Base-by-base conservation (phyloP, 2,329 filamentous ascomycete species). In the Sarocladium kiliense region DNA sequence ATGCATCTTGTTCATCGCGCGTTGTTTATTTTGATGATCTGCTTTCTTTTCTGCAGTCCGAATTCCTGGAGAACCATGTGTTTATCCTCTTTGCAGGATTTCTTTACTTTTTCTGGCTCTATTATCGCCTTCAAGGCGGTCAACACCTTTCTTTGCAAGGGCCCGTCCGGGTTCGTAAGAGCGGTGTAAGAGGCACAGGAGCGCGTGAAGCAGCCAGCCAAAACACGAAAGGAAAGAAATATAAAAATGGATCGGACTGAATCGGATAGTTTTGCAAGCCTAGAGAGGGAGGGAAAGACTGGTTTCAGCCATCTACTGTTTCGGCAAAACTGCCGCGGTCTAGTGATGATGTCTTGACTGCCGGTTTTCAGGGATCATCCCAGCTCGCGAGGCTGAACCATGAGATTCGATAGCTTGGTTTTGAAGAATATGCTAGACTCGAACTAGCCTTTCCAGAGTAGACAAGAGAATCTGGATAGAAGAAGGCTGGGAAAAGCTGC, bases 11-110 rank as follows among this genome's bases (percentile, higher is more conserved):
- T 9, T 9, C 18, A 7, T 23, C 44, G 25, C 44, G 44, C 27
- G 4, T 21, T 47, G 44, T 47, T 47, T 47, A 47, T 47, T 47
- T 47, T 47, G 23, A 47, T 47, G 41, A 21, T 44, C 18, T 23
- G 7, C 41, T 3, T 27, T 47, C n/a, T 26, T 27, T 16, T 16
- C 44, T 26, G 12, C 6, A 27, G 3, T 47, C 16, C 27, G 10
- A 14, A 11, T 27, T 12, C 12, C 7, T 5, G 16, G 16, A 11
- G 10, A 10, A 16, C 44, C 27, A n/a, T 30, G 25, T n/a, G 14
- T 47, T 47, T 18, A 6, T 47, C 16, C 12, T 23, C 27, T 27
- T 12, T 12, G 30, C 30, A 12, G 30, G 30, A 32, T 47, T 47
- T 47, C 16, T n/a, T 30, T 47, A n/a, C 12, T 27, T 26, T 6